Percentiles rank a stretch among this genome's conserved stretches.
phyloP scores from a whole-genome alignment of 768 basidiomycete species.

The Termitomyces sp. region DNA sequence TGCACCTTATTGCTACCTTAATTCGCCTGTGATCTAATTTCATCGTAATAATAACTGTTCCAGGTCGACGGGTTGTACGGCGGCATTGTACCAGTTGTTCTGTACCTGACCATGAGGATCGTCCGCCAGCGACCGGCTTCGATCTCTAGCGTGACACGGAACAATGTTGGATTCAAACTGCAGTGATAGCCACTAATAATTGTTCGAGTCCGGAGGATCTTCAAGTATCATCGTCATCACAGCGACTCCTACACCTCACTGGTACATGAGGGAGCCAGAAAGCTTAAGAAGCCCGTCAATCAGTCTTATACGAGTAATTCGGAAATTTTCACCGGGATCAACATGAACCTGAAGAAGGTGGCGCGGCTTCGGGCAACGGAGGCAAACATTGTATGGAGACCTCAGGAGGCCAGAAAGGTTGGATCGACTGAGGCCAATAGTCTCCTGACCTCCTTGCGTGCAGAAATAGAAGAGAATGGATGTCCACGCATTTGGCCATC shows the following conservation, averaged over 20 bases:
- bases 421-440: too few species aligned
- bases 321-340: background rate
- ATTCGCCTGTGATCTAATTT: background rate
- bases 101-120: conserved; percentile 4
- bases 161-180: background rate
- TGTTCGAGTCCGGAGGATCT: background rate
- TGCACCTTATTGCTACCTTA: background rate
- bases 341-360: background rate
- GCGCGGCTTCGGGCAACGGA: background rate
- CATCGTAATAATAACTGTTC: background rate
- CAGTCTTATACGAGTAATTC: background rate
- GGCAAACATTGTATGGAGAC: background rate
- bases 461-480: background rate
- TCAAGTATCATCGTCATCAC: background rate
- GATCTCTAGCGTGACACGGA: background rate
- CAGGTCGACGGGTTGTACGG: background rate
- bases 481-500: background rate
- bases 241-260: background rate
- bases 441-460: background rate
- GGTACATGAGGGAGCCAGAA: background rate
- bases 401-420: background rate
- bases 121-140: background rate
- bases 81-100: background rate
- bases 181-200: background rate
- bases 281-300: background rate